A percentile compares a stretch with the other conserved stretches of the same genome.
phyloP scores from a whole-genome alignment of 495 filamentous ascomycete species.

The Penicillium paxilli region DNA sequence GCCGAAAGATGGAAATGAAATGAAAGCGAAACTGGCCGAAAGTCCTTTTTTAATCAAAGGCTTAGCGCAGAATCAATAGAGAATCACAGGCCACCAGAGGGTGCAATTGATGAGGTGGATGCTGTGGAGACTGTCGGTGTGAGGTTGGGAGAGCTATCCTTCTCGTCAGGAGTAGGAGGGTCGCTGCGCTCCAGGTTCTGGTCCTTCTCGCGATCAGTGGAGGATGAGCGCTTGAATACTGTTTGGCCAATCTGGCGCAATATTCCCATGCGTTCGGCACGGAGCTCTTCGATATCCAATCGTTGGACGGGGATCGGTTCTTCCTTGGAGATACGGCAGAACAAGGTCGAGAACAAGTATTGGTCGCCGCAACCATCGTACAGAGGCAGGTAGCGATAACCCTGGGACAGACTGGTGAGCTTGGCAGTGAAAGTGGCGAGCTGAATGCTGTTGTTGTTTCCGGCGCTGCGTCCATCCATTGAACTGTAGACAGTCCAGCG shows the following conservation, averaged over 20 bases:
- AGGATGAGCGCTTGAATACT: slow-evolving; percentile 52
- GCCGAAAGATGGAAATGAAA: not conserved
- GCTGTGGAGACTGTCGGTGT: slow-evolving; percentile 42
- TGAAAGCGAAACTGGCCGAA: not conserved
- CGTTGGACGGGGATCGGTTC: slow-evolving; percentile 51
- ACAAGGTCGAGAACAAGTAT: slow-evolving; percentile 91
- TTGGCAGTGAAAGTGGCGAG: slow-evolving; percentile 91
- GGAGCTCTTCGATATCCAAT: slow-evolving; percentile 47
- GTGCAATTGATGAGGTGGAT: slow-evolving; percentile 37
- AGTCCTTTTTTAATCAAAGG: not conserved
- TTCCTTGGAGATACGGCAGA: slow-evolving; percentile 78
- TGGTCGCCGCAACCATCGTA: slow-evolving; percentile 84
- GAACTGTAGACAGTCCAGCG: slow-evolving; percentile 90
- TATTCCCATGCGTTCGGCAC: slow-evolving; percentile 50
- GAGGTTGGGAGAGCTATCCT: slow-evolving; percentile 36
- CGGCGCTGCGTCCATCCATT: slow-evolving; percentile 61
- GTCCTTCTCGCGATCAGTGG: slow-evolving; percentile 46
- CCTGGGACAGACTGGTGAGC: slow-evolving; percentile 82
- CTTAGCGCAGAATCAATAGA: not conserved
- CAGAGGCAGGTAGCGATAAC: slow-evolving; percentile 97
- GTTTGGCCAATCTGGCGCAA: slow-evolving; percentile 50
- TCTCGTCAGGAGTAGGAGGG: slow-evolving; percentile 33
- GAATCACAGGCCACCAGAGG: slow-evolving; percentile 5
- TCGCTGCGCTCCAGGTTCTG: slow-evolving; percentile 33
- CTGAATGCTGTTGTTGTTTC: slow-evolving; percentile 61